Percentiles rank a stretch among this genome's conserved stretches.
Evolutionary conservation across 2,329 filamentous ascomycete species (phyloP).

Genomic region (Pleurostoma richardsiae): DNA sequence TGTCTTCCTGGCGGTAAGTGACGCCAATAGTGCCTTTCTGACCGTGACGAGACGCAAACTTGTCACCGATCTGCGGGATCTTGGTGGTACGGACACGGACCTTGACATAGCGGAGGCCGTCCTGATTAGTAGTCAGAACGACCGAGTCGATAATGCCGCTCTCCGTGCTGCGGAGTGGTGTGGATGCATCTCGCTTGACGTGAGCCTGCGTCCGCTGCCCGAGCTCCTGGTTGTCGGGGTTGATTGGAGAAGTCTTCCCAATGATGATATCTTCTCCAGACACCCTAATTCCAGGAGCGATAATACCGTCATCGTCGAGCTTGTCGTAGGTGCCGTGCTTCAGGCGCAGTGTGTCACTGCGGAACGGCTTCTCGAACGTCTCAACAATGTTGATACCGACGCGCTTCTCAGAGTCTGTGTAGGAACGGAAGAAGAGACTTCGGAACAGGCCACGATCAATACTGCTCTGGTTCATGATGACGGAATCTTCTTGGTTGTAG

Average conservation of each 20-base stretch:
- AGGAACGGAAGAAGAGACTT: conserved; percentile 95
- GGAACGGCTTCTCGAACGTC: conserved; percentile 90
- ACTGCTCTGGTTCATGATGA: conserved; percentile 99
- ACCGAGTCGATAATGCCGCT: conserved; percentile 96
- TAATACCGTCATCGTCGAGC: conserved; percentile 91
- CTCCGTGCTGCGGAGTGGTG: conserved; percentile 89
- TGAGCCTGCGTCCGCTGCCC: conserved; percentile 87
- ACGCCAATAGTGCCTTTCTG: conserved; percentile 99
- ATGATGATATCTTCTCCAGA: conserved; percentile 99
- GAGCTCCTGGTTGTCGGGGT: conserved; percentile 86
- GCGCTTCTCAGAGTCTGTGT: conserved; percentile 95
- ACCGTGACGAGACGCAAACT: conserved; percentile 97
- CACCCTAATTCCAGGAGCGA: conserved; percentile 88
- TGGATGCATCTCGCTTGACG: conserved; percentile 92
- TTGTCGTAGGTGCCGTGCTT: conserved; percentile 98
- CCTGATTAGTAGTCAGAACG: conserved; percentile 87
- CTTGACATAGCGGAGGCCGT: conserved; percentile 94
- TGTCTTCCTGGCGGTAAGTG: conserved; percentile 95
- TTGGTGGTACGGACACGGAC: conserved; percentile 97
- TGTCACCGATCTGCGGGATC: conserved; percentile 97
- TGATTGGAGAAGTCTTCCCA: conserved; percentile 94
- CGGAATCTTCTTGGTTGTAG: conserved; percentile 99
- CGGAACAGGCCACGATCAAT: conserved; percentile 97
- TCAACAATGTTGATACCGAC: conserved; percentile 92
- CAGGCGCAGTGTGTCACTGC: conserved; percentile 80